These are phyloP conservation scores for Echites panduratus DNA, from an alignment of 257 asterid species.

Conservation along the genomic window DNA sequence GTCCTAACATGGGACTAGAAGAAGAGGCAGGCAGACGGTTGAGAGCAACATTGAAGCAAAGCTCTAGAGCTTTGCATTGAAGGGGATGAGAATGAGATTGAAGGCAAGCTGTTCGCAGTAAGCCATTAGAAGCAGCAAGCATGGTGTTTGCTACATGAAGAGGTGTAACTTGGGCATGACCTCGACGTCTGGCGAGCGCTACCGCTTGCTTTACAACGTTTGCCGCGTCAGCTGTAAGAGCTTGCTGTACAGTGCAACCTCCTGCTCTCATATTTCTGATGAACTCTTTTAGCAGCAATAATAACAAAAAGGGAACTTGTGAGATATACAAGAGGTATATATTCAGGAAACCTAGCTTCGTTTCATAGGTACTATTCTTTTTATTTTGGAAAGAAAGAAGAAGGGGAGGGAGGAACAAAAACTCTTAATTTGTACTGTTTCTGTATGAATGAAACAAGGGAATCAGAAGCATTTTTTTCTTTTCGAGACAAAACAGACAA, in stretches of 20 bases:
- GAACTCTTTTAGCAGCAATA: neutral
- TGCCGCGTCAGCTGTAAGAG: constrained; percentile 53
- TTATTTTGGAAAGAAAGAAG: constrained; percentile 1
- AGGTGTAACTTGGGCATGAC: constrained; percentile 92
- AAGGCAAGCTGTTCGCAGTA: constrained; percentile 57
- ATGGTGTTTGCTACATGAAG: constrained; percentile 83
- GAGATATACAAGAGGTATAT: constrained; percentile 10
- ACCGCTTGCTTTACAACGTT: constrained; percentile 55
- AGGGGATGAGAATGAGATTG: constrained; percentile 84
- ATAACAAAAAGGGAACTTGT: constrained; percentile 9
- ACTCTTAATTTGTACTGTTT: neutral
- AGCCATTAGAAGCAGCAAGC: constrained; percentile 53
- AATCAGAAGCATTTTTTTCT: neutral
- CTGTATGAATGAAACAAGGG: constrained; percentile 1
- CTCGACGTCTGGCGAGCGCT: constrained; percentile 68
- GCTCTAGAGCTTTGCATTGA: constrained; percentile 90
- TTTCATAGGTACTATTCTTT: constrained; percentile 2
- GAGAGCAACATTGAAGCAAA: constrained; percentile 88
- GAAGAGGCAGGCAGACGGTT: constrained; percentile 72
- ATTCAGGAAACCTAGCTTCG: neutral
- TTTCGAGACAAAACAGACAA: neutral
- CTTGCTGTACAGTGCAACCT: constrained; percentile 58
- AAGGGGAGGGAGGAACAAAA: constrained; percentile 1
- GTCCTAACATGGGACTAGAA: constrained; percentile 34
- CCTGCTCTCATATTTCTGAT: constrained; percentile 60